Percentiles rank a stretch among this genome's conserved stretches.
Conservation (phyloP, 768 basidiomycete species). For the Agaricus subrufescens region DNA sequence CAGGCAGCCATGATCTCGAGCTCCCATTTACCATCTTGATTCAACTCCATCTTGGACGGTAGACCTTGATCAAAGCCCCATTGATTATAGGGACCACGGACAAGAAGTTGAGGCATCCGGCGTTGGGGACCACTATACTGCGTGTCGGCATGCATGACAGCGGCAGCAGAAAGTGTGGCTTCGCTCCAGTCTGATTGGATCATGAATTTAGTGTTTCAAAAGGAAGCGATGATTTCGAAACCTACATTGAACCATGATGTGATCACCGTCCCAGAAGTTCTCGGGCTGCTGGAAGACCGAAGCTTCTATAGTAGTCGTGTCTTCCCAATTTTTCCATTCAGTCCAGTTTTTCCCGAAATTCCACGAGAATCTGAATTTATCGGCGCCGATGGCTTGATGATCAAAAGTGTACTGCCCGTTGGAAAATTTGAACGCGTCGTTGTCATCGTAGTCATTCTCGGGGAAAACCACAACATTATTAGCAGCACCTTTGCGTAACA, state of each 20-base stretch:
- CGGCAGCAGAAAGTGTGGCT: conserved; percentile 52
- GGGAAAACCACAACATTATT: conserved; percentile 89
- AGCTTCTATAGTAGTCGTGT: conserved; percentile 58
- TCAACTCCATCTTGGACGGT: conserved; percentile 59
- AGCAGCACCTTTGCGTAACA: conserved; percentile 73
- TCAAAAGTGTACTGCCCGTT: conserved; percentile 69
- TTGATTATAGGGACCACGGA: conserved; percentile 83
- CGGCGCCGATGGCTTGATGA: conserved; percentile 83
- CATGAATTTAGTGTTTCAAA: background rate
- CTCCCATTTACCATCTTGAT: conserved; percentile 68
- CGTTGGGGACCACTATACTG: conserved; percentile 53
- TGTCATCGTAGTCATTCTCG: conserved; percentile 67
- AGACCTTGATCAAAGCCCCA: conserved; percentile 93
- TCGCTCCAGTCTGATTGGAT: conserved; percentile 68
- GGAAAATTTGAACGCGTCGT: conserved; percentile 47
- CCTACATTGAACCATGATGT: conserved; percentile 88
- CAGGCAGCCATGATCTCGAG: conserved; percentile 86
- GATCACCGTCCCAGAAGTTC: conserved; percentile 77
- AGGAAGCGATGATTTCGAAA: conserved; percentile 4
- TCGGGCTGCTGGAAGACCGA: conserved; percentile 45
- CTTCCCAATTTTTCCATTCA: conserved; percentile 75
- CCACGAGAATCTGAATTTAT: conserved; percentile 81
- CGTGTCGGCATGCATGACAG: conserved; percentile 75
- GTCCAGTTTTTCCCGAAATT: conserved; percentile 87
- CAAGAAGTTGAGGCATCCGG: conserved; percentile 83